phyloP scores from a whole-genome alignment of 805 yeast species.

The Nakazawaea sp. region DNA sequence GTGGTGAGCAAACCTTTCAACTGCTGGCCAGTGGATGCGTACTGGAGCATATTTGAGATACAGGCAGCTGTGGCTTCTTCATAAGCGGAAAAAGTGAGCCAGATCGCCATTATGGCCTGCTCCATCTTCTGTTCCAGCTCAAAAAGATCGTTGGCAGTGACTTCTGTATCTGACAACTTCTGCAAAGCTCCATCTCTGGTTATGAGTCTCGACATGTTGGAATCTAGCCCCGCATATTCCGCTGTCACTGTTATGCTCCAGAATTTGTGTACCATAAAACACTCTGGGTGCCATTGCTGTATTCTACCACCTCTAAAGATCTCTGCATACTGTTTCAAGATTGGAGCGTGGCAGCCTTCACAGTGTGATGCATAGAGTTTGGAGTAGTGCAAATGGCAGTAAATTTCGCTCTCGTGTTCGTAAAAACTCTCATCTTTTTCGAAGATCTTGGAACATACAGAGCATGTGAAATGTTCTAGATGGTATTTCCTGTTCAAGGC shows the following conservation, averaged over 20 bases:
- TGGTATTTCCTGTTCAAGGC: conserved; percentile 91
- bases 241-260: conserved; percentile 85
- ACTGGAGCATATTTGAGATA: conserved; percentile 85
- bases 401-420: conserved; percentile 76
- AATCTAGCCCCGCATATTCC: conserved; percentile 43
- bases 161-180: conserved; percentile 22
- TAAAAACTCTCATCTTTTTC: conserved; percentile 89
- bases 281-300: conserved; percentile 99
- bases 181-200: conserved; percentile 8
- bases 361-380: conserved; percentile 79
- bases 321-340: conserved; percentile 91
- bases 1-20: conserved; percentile 61
- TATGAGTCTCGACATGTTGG: conserved; percentile 4
- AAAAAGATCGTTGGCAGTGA: conserved; percentile 41
- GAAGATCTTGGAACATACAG: conserved; percentile 77
- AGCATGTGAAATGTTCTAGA: conserved; percentile 91
- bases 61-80: conserved; percentile 89
- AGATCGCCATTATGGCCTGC: conserved; percentile 50
- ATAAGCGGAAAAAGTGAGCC: conserved; percentile 82
- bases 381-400: conserved; percentile 92
- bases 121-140: conserved; percentile 62
- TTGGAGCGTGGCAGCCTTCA: conserved; percentile 89
- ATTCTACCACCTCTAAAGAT: conserved; percentile 83
- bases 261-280: conserved; percentile 94
- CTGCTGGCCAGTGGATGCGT: conserved; percentile 70